These are phyloP conservation scores for Mortierella sp. DNA, from an alignment of 371 early-diverging fungal genomes.

Conservation along the genomic window DNA sequence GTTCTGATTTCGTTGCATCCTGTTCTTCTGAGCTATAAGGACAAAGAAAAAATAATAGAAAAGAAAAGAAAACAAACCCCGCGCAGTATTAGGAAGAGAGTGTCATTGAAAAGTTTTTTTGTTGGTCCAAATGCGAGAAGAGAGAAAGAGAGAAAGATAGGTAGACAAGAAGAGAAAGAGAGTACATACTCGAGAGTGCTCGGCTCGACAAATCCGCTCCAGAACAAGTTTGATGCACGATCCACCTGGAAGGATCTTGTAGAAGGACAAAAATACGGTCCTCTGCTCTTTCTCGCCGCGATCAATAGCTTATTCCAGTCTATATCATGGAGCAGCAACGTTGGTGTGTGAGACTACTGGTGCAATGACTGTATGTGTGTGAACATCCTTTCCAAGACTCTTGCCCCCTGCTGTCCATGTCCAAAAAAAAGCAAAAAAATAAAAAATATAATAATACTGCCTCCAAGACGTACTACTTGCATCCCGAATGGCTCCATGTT, in stretches of 20 bases:
- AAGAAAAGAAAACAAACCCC: background rate
- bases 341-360: too few relatives aligned
- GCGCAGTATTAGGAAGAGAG: background rate
- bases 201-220: constrained; percentile 39
- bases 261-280: constrained; percentile 48
- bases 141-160: too few relatives aligned
- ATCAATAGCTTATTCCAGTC: constrained; percentile 52
- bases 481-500: constrained; percentile 45
- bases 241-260: constrained; percentile 49
- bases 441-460: too few relatives aligned
- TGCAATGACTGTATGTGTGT: too few relatives aligned
- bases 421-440: background rate
- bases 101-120: background rate
- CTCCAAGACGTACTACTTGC: constrained; percentile 28
- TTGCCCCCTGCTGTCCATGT: background rate
- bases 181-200: constrained; percentile 6
- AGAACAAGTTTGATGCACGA: constrained; percentile 37
- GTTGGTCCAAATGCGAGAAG: too few relatives aligned
- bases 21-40: constrained; percentile 1
- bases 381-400: background rate
- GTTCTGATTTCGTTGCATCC: background rate
- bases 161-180: too few relatives aligned
- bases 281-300: constrained; percentile 44
- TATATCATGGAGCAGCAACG: background rate
- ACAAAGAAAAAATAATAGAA: background rate